Evolutionary conservation across 2,329 filamentous ascomycete species (phyloP).

Genomic region (Trichoderma arundinaceum): DNA sequence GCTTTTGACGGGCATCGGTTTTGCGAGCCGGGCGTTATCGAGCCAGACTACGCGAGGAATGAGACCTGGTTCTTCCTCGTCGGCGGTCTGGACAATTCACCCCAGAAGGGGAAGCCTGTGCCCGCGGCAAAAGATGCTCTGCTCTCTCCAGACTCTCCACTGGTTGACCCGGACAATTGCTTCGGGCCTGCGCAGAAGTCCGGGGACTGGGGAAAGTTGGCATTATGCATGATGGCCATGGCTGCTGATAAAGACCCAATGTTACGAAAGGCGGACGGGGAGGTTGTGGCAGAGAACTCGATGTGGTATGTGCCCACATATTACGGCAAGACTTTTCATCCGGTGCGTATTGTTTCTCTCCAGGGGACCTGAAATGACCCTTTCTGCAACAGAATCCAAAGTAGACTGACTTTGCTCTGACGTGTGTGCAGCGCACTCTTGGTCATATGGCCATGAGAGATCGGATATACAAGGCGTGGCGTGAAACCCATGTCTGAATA

Average conservation of each 20-base stretch:
- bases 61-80: conserved; percentile 58
- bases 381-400: not conserved
- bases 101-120: not conserved
- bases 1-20: conserved; percentile 54
- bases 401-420: not conserved
- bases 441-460: conserved; percentile 48
- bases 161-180: conserved; percentile 48
- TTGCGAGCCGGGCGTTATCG: conserved; percentile 47
- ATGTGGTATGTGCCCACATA: conserved; percentile 57
- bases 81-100: conserved; percentile 50
- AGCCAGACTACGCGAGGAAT: conserved; percentile 51
- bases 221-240: conserved; percentile 53
- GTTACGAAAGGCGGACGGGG: conserved; percentile 41
- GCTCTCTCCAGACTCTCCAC: conserved; percentile 41
- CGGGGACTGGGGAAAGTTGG: conserved; percentile 52
- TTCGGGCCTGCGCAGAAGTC: conserved; percentile 43
- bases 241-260: conserved; percentile 45
- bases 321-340: conserved; percentile 55
- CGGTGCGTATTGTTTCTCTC: conserved; percentile 38
- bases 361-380: not conserved
- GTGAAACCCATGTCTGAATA: conserved; percentile 22
- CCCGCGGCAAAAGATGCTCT: conserved; percentile 24
- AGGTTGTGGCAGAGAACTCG: conserved; percentile 41
- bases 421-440: conserved; percentile 41
- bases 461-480: conserved; percentile 37